These are phyloP conservation scores for Gossypium gossypioides DNA, from an alignment of 441 rosid species.

Conservation along the genomic window DNA sequence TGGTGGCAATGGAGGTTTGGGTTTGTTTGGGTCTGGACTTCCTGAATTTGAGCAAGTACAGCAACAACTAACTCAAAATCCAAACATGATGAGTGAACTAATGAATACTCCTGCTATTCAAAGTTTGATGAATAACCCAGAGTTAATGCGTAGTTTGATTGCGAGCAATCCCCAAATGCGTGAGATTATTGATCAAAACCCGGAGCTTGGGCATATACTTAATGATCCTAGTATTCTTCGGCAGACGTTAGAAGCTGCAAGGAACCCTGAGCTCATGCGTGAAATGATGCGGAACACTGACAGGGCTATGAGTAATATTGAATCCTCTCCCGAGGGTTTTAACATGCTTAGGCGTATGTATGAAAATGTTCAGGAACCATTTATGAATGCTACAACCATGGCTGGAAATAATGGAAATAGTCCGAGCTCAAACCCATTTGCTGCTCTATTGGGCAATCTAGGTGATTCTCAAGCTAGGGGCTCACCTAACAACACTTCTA, in stretches of 20 bases:
- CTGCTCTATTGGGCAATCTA: conserved; percentile 52
- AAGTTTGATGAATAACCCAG: conserved; percentile 57
- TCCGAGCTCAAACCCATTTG: conserved; percentile 45
- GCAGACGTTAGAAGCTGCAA: conserved; percentile 51
- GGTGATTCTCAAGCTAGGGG: conserved; percentile 35
- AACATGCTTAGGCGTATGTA: conserved; percentile 65
- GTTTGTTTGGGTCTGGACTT: conserved; percentile 60
- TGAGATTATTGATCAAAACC: conserved; percentile 58
- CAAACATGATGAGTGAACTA: conserved; percentile 65
- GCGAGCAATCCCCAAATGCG: conserved; percentile 65
- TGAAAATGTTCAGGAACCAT: conserved; percentile 61
- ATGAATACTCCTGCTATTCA: conserved; percentile 71
- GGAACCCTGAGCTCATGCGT: conserved; percentile 67
- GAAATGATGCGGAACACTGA: conserved; percentile 62
- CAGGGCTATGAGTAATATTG: conserved; percentile 60
- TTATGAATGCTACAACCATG: conserved; percentile 49
- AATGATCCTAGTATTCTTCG: conserved; percentile 55
- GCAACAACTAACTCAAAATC: conserved; percentile 68
- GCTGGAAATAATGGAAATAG: conserved; percentile 38
- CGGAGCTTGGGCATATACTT: conserved; percentile 55
- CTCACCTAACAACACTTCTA: conserved; percentile 33
- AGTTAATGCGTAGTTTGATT: conserved; percentile 47
- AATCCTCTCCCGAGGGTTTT: conserved; percentile 58
- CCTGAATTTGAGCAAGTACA: conserved; percentile 70
- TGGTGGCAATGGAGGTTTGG: conserved; percentile 46